Percentiles rank a stretch among this genome's conserved stretches.
Evolutionary conservation across 495 filamentous ascomycete genomes (phyloP).

Genomic region (Pyronema omphalodes): DNA sequence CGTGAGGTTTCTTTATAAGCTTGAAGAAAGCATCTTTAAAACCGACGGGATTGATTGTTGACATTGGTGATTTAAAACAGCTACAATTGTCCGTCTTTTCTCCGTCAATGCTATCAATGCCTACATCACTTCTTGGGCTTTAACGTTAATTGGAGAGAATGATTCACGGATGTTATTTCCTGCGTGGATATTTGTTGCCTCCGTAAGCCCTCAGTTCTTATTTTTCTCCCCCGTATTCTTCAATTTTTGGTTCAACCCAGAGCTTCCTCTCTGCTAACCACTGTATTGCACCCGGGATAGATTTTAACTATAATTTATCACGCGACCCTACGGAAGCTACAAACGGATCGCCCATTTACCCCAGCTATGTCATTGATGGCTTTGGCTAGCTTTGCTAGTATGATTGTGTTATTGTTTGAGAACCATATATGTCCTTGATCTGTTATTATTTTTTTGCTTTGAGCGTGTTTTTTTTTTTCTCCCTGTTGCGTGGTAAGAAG

Average conservation of each 20-base stretch:
- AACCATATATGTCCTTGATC: slow-evolving; percentile 13
- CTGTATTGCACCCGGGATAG: slow-evolving; percentile 26
- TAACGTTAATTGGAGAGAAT: slow-evolving; percentile 53
- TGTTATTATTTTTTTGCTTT: not conserved
- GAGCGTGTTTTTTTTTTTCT: not conserved
- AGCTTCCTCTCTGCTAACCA: not conserved
- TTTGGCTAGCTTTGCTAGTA: slow-evolving; percentile 19
- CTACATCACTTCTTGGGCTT: slow-evolving; percentile 62
- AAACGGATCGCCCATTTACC: slow-evolving; percentile 17
- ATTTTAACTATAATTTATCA: slow-evolving; percentile 64
- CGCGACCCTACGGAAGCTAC: slow-evolving; percentile 61
- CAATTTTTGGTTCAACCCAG: not conserved
- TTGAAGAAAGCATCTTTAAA: slow-evolving; percentile 2
- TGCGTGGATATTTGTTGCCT: slow-evolving; percentile 73
- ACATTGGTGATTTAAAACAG: slow-evolving; percentile 21
- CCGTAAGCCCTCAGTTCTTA: slow-evolving; percentile 30
- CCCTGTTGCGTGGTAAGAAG: too few species aligned
- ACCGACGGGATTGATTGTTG: not conserved
- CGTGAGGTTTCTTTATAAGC: slow-evolving; percentile 4
- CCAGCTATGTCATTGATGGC: slow-evolving; percentile 17
- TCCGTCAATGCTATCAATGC: slow-evolving; percentile 63
- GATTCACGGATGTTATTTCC: slow-evolving; percentile 65
- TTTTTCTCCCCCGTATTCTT: not conserved
- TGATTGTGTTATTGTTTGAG: slow-evolving; percentile 17
- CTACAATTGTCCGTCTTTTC: slow-evolving; percentile 65